Base-by-base conservation (phyloP, 495 filamentous ascomycete species). In the Durotheca rogersii region DNA sequence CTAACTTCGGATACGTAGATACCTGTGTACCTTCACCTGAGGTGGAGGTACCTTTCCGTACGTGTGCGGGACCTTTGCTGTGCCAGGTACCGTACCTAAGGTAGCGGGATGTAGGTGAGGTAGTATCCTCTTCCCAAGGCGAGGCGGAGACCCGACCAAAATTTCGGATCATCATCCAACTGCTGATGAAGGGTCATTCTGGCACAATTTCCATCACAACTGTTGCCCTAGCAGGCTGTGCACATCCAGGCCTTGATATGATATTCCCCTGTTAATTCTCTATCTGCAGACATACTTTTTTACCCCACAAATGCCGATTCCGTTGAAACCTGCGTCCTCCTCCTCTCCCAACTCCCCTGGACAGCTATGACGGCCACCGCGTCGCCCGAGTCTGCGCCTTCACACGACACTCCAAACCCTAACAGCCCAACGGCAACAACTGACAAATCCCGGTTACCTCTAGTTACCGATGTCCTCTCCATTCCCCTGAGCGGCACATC, bases 251-350 rank as follows among this genome's bases (percentile, higher is more conserved):
- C 61, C 78, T 78, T 67, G 67, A 56, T 67, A 80, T 64, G 55
- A 69, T 62, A 71, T 64, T 81, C 58, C 45, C 7, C 33, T 18
- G 51, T 67, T 70, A 71, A 70, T 69, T 59, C 65, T 59, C 56
- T 67, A 74, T 82, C 72, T 61, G 67, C 76, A 81, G 86, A 90
- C 81, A 72, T 74, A 72, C 65, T 70, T 80, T 82, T 85, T 67
- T 69, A 61, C 61, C 43, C 62, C 62, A 71, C 80, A 76, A 67
- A 86, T 80, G 76, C 73, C 65, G 74, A 68, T 77, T 78, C 82
- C 79, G 75, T 78, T 73, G 79, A 80, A 80, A 80, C 81, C 74
- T 73, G 77, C 82, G 85, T 66, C 66, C 60, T 64, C 58, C 55
- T 53, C 50, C 53, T 62, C 50, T 63, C 64, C 56, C 55, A 38